Evolutionary conservation across 75 land plant species (phyloP).

Genomic region (Sequoia sempervirens): DNA sequence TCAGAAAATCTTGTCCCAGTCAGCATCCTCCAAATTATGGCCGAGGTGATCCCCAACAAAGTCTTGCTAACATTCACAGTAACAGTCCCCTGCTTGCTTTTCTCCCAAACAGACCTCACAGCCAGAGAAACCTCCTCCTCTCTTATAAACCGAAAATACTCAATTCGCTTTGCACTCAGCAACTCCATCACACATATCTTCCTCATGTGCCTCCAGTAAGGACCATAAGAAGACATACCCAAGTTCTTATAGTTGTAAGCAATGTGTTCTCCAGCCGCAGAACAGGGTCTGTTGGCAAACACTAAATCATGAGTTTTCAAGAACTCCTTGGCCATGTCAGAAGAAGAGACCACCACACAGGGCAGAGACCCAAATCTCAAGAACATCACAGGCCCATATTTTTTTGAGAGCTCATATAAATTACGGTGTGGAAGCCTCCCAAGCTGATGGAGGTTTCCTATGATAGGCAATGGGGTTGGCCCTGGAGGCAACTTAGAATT

Average conservation of each 20-base stretch:
- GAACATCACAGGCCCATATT: constrained; percentile 15
- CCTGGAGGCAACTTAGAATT: constrained; percentile 11
- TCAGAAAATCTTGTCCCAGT: constrained; percentile 21
- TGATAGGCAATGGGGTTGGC: constrained; percentile 4
- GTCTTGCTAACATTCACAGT: constrained; percentile 23
- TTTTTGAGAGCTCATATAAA: background rate
- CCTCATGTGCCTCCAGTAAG: background rate
- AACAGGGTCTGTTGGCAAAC: constrained; percentile 3
- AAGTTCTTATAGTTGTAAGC: background rate
- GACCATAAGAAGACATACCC: constrained; percentile 3
- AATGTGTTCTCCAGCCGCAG: background rate
- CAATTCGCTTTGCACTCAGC: background rate
- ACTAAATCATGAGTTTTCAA: constrained; percentile 9
- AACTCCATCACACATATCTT: constrained; percentile 3
- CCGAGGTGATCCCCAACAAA: constrained; percentile 1
- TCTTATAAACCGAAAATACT: background rate
- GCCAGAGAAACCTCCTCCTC: background rate
- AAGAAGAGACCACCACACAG: constrained; percentile 10
- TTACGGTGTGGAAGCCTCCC: constrained; percentile 4
- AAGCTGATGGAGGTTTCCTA: constrained; percentile 12
- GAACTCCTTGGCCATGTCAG: constrained; percentile 1
- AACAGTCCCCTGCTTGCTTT: background rate
- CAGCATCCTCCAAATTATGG: constrained; percentile 22
- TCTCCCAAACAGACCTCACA: background rate
- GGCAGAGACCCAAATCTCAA: constrained; percentile 10